These are phyloP conservation scores for Astrocystis sublimbata DNA, from an alignment of 495 filamentous ascomycete genomes.

Conservation along the genomic window DNA sequence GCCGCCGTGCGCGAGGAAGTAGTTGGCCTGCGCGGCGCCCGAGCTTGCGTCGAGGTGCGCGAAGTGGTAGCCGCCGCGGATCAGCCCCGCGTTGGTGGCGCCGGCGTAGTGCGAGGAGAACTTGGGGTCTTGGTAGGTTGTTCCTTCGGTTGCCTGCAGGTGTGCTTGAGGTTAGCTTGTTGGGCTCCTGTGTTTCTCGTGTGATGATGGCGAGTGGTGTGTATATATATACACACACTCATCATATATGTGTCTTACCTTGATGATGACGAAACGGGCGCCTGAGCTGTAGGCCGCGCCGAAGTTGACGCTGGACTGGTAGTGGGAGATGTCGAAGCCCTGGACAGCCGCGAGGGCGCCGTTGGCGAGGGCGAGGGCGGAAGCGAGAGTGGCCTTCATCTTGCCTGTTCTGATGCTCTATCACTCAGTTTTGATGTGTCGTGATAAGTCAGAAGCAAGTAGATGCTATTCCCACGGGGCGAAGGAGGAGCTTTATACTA, in stretches of 20 bases:
- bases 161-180: slow-evolving; percentile 4
- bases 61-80: slow-evolving; percentile 67
- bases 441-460: background rate
- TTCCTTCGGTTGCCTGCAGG: slow-evolving; percentile 67
- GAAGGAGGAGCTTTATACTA: slow-evolving; percentile 8
- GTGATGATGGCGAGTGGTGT: background rate
- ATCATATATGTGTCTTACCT: slow-evolving; percentile 49
- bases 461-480: background rate
- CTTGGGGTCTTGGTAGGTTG: slow-evolving; percentile 50
- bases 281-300: slow-evolving; percentile 54
- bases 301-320: slow-evolving; percentile 60
- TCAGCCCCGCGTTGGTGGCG: slow-evolving; percentile 57
- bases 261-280: slow-evolving; percentile 70
- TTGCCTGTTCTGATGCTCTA: background rate
- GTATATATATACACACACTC: too few relatives aligned
- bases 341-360: slow-evolving; percentile 51
- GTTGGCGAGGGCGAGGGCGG: slow-evolving; percentile 21
- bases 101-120: slow-evolving; percentile 59
- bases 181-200: background rate
- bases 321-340: slow-evolving; percentile 67
- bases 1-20: slow-evolving; percentile 62
- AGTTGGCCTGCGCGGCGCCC: slow-evolving; percentile 57
- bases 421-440: background rate
- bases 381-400: slow-evolving; percentile 19
- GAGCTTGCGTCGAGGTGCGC: slow-evolving; percentile 54